phyloP scores from a whole-genome alignment of 495 filamentous ascomycete species.

The Aspergillus ostianus region DNA sequence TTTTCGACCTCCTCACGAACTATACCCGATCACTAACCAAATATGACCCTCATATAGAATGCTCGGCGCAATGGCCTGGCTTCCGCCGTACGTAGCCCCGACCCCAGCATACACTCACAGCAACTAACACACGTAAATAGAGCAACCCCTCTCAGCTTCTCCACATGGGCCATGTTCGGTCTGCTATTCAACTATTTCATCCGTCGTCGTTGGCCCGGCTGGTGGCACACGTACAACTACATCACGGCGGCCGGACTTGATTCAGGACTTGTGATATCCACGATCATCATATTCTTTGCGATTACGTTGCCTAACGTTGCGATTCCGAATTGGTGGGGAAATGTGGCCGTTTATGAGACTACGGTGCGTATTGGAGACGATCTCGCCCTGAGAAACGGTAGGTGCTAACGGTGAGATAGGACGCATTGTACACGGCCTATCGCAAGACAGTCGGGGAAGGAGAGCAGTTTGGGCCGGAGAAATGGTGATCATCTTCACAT shows the following conservation, averaged over 20 bases:
- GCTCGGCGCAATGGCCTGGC: background rate
- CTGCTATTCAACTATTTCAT: slow-evolving; percentile 66
- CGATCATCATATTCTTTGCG: slow-evolving; percentile 70
- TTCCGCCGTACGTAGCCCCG: background rate
- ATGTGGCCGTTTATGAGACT: slow-evolving; percentile 43
- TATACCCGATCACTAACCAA: no score
- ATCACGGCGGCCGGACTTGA: slow-evolving; percentile 70
- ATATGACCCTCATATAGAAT: background rate
- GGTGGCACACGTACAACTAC: slow-evolving; percentile 82
- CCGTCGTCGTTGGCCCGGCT: slow-evolving; percentile 59
- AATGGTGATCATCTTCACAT: background rate
- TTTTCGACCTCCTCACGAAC: background rate
- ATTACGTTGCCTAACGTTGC: slow-evolving; percentile 52
- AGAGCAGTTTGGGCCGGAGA: background rate
- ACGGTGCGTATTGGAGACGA: slow-evolving; percentile 48
- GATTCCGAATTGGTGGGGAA: slow-evolving; percentile 68
- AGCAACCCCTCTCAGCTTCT: slow-evolving; percentile 50
- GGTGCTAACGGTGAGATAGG: background rate
- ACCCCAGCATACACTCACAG: no score
- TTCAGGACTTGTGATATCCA: slow-evolving; percentile 62
- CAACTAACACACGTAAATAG: background rate
- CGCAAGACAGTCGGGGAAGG: background rate
- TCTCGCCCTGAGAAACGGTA: slow-evolving; percentile 45
- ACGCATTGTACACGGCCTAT: background rate
- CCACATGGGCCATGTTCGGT: slow-evolving; percentile 67